Conservation (phyloP, 2,329 filamentous ascomycete genomes). For the Cadophora gregata region DNA sequence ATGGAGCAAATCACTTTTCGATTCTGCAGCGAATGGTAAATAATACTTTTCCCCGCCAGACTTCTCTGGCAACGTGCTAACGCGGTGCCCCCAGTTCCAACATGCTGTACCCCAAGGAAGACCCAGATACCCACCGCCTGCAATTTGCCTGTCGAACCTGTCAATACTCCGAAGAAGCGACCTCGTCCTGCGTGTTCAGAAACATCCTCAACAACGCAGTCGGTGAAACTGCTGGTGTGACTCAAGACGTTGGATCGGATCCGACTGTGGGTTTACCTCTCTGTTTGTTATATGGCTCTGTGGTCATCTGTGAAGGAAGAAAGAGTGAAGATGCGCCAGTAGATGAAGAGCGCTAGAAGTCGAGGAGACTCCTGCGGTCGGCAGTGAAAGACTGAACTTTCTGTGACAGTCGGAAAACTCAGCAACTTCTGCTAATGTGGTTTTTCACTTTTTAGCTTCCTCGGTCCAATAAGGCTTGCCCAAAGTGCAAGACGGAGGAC, state of each 20-base stretch:
- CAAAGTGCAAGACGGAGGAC: conserved; percentile 83
- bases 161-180: conserved; percentile 85
- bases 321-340: conserved; percentile 16
- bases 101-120: conserved; percentile 97
- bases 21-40: conserved; percentile 94
- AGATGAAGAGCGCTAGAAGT: conserved; percentile 21
- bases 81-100: conserved; percentile 80
- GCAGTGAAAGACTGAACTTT: conserved; percentile 26
- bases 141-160: conserved; percentile 97
- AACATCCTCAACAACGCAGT: conserved; percentile 91
- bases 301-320: conserved; percentile 49
- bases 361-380: neutral
- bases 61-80: conserved; percentile 32
- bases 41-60: conserved; percentile 24
- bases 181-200: conserved; percentile 91
- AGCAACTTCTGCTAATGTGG: conserved; percentile 47
- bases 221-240: conserved; percentile 95
- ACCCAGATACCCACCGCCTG: conserved; percentile 80
- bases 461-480: conserved; percentile 84
- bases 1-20: conserved; percentile 90
- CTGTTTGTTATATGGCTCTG: conserved; percentile 55
- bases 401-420: conserved; percentile 24
- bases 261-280: conserved; percentile 85
- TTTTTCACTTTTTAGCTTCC: conserved; percentile 73
- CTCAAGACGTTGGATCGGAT: conserved; percentile 95